A percentile compares a stretch with the other conserved stretches of the same genome.
phyloP scores from a whole-genome alignment of 331 rosid genomes.

The Telfairia occidentalis region DNA sequence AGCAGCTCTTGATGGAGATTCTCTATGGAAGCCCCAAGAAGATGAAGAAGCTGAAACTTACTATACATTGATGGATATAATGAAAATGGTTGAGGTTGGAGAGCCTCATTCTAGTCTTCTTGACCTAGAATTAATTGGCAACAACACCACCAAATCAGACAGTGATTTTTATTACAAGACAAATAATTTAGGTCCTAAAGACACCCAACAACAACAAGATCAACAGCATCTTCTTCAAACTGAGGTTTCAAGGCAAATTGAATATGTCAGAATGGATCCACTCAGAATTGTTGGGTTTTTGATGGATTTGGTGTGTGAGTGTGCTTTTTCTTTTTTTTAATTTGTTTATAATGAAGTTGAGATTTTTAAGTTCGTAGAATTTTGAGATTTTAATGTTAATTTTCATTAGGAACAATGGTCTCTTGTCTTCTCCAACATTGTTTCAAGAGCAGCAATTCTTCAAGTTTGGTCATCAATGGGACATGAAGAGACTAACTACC shows the following conservation, averaged over 20 bases:
- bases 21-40: constrained; percentile 3
- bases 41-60: neutral
- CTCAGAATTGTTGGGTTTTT: constrained; percentile 78
- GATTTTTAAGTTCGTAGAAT: neutral
- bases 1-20: constrained; percentile 6
- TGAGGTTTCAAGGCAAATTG: constrained; percentile 67
- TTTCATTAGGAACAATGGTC: constrained; percentile 59
- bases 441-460: constrained; percentile 77
- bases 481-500: constrained; percentile 74
- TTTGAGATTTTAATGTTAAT: neutral
- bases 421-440: constrained; percentile 66
- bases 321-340: no score
- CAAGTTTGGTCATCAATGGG: constrained; percentile 82
- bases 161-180: constrained; percentile 57
- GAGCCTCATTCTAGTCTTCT: constrained; percentile 72
- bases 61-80: constrained; percentile 27
- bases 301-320: constrained; percentile 83
- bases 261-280: constrained; percentile 67
- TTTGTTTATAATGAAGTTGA: neutral
- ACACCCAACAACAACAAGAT: constrained; percentile 39
- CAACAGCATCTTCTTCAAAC: constrained; percentile 32
- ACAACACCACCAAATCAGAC: constrained; percentile 17
- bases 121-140: constrained; percentile 41
- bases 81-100: constrained; percentile 71
- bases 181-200: constrained; percentile 45